Percentiles rank a stretch among this genome's conserved stretches.
Evolutionary conservation across 768 basidiomycete genomes (phyloP).

Genomic region (Tricholoma matsutake): DNA sequence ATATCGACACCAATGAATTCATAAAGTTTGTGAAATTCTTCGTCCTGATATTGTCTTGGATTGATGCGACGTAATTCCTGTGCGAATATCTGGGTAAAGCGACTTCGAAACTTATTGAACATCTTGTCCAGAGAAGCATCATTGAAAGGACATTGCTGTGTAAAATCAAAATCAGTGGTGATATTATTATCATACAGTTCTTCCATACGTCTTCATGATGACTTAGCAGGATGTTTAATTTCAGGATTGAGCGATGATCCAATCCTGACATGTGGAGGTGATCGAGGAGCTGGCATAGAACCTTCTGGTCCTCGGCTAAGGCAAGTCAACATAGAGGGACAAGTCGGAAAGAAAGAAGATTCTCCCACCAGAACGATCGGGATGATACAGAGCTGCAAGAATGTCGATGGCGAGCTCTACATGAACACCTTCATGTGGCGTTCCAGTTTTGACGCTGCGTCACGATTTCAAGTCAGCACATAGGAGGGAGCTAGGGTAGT

Average conservation of each 20-base stretch:
- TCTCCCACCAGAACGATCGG: slow-evolving; percentile 41
- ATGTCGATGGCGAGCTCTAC: slow-evolving; percentile 58
- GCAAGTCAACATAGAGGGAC: background rate
- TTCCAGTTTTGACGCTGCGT: slow-evolving; percentile 10
- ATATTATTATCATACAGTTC: background rate
- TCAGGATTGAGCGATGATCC: slow-evolving; percentile 38
- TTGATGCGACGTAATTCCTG: slow-evolving; percentile 40
- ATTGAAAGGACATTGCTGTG: slow-evolving; percentile 57
- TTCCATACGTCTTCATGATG: slow-evolving; percentile 47
- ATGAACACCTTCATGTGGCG: slow-evolving; percentile 38
- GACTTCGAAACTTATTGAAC: slow-evolving; percentile 50
- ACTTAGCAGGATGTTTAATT: slow-evolving; percentile 45
- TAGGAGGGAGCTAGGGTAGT: background rate
- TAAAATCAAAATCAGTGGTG: slow-evolving; percentile 1
- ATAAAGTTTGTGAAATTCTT: slow-evolving; percentile 42
- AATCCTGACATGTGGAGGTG: slow-evolving; percentile 49
- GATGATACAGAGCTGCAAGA: slow-evolving; percentile 44
- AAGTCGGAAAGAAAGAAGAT: background rate
- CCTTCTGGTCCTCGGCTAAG: slow-evolving; percentile 60
- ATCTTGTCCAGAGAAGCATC: slow-evolving; percentile 52
- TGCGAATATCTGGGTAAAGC: slow-evolving; percentile 41
- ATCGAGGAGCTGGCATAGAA: slow-evolving; percentile 57
- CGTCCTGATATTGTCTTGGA: slow-evolving; percentile 31
- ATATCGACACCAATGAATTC: slow-evolving; percentile 40
- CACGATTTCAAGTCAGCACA: background rate